phyloP scores from a whole-genome alignment of 2,329 filamentous ascomycete genomes.

The Aphanocladium album region DNA sequence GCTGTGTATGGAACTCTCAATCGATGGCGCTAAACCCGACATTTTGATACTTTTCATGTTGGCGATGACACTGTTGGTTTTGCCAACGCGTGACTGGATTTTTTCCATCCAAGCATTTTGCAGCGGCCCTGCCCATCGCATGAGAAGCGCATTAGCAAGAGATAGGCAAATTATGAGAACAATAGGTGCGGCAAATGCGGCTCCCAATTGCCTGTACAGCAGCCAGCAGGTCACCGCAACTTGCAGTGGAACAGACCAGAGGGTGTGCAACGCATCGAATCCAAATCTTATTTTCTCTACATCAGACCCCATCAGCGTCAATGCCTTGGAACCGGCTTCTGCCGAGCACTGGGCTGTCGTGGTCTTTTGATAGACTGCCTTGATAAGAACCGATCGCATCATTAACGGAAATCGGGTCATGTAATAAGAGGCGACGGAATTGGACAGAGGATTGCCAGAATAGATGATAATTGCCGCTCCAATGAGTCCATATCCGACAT shows the following conservation, averaged over 20 bases:
- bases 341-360: slow-evolving; percentile 26
- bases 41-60: slow-evolving; percentile 31
- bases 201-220: slow-evolving; percentile 41
- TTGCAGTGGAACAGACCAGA: slow-evolving; percentile 38
- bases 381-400: slow-evolving; percentile 27
- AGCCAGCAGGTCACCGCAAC: slow-evolving; percentile 42
- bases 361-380: slow-evolving; percentile 30
- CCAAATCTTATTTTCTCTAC: slow-evolving; percentile 37
- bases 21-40: slow-evolving; percentile 22
- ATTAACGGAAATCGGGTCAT: slow-evolving; percentile 27
- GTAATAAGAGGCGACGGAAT: slow-evolving; percentile 34
- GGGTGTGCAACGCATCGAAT: slow-evolving; percentile 31
- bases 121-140: slow-evolving; percentile 16
- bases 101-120: slow-evolving; percentile 33
- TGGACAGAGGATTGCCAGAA: slow-evolving; percentile 33
- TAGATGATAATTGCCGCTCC: slow-evolving; percentile 37
- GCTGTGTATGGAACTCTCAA: slow-evolving; percentile 18
- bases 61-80: slow-evolving; percentile 26
- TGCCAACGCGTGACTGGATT: slow-evolving; percentile 30
- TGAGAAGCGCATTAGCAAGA: slow-evolving; percentile 7
- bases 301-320: slow-evolving; percentile 46
- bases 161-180: slow-evolving; percentile 30
- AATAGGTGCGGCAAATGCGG: slow-evolving; percentile 43
- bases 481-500: slow-evolving; percentile 34
- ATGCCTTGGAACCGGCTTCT: slow-evolving; percentile 33